Conservation (phyloP, 768 basidiomycete species). For the Calocybe cyanea region DNA sequence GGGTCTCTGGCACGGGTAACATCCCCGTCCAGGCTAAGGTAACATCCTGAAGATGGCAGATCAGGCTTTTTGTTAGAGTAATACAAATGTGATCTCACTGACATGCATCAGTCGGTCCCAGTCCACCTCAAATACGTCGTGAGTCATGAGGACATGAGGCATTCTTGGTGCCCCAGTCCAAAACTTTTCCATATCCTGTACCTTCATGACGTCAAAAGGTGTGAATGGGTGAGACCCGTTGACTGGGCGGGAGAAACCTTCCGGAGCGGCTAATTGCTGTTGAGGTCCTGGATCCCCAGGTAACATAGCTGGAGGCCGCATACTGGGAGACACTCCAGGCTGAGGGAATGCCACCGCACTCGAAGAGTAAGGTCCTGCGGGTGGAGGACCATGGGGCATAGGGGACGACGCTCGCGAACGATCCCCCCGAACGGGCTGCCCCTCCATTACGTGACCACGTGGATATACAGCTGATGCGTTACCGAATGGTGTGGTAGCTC, state of each 20-base stretch:
- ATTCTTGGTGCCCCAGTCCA: slow-evolving; percentile 64
- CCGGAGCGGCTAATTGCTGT: slow-evolving; percentile 54
- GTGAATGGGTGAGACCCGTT: slow-evolving; percentile 65
- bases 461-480: slow-evolving; percentile 43
- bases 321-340: slow-evolving; percentile 29
- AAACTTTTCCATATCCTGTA: slow-evolving; percentile 77
- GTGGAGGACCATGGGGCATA: slow-evolving; percentile 35
- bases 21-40: slow-evolving; percentile 74
- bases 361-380: slow-evolving; percentile 17
- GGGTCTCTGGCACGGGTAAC: slow-evolving; percentile 56
- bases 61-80: not conserved
- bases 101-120: slow-evolving; percentile 81
- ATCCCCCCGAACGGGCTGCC: slow-evolving; percentile 37
- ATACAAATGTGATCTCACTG: slow-evolving; percentile 17
- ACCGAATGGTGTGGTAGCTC: slow-evolving; percentile 42
- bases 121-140: slow-evolving; percentile 75
- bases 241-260: slow-evolving; percentile 71
- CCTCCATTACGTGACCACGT: slow-evolving; percentile 53
- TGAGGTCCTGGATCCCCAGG: slow-evolving; percentile 27
- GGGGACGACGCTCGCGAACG: slow-evolving; percentile 50
- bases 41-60: slow-evolving; percentile 51
- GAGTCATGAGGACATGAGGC: slow-evolving; percentile 66
- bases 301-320: slow-evolving; percentile 23
- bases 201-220: slow-evolving; percentile 65
- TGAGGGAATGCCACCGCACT: slow-evolving; percentile 15